A percentile compares a stretch with the other conserved stretches of the same genome.
Conservation (phyloP, 192 early-diverging fungal species). For the Coemansia sp. region DNA sequence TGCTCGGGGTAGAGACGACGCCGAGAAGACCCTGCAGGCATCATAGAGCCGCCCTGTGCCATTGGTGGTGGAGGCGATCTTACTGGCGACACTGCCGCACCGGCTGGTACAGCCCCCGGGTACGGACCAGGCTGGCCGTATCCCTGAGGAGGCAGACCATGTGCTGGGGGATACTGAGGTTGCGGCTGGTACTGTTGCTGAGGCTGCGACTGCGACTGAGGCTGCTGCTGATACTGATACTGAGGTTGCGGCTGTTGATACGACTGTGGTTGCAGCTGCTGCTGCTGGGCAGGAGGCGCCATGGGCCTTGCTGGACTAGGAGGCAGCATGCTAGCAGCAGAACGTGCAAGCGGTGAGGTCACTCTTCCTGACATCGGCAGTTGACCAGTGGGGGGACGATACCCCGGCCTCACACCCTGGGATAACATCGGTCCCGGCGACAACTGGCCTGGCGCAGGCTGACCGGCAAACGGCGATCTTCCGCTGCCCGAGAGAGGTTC, state of each 20-base stretch:
- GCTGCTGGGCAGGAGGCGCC: slow-evolving; percentile 23
- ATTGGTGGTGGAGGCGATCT: slow-evolving; percentile 13
- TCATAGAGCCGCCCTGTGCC: background rate
- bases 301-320: slow-evolving; percentile 13
- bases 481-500: slow-evolving; percentile 6
- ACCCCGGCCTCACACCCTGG: slow-evolving; percentile 19
- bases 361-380: slow-evolving; percentile 25
- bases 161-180: slow-evolving; percentile 17
- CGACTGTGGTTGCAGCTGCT: slow-evolving; percentile 7
- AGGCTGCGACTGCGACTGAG: slow-evolving; percentile 2
- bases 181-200: slow-evolving; percentile 5
- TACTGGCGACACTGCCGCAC: background rate
- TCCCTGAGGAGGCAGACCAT: slow-evolving; percentile 18
- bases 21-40: slow-evolving; percentile 20
- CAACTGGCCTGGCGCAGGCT: slow-evolving; percentile 36
- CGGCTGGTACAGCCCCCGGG: background rate
- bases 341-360: slow-evolving; percentile 40
- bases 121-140: slow-evolving; percentile 13
- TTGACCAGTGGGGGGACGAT: slow-evolving; percentile 15
- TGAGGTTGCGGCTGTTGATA: background rate
- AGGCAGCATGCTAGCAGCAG: slow-evolving; percentile 11
- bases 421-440: slow-evolving; percentile 25
- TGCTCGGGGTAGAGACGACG: slow-evolving; percentile 49
- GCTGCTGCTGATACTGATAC: background rate
- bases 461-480: slow-evolving; percentile 43